Evolutionary conservation across 2,329 filamentous ascomycete species (phyloP).

Genomic region (Monosporascus sp.): DNA sequence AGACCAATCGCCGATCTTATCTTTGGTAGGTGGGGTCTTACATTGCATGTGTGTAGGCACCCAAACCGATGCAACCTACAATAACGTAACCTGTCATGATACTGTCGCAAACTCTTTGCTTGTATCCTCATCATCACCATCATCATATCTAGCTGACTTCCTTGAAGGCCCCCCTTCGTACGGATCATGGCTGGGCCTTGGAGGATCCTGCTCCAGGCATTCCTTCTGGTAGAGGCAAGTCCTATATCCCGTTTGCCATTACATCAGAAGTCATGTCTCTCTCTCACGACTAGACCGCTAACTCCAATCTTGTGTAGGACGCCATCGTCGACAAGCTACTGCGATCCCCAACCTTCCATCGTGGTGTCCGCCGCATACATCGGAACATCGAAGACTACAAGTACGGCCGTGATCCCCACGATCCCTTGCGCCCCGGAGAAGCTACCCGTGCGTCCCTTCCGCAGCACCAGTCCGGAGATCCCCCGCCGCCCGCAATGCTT

Average conservation of each 20-base stretch:
- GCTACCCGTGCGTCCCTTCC: constrained; percentile 38
- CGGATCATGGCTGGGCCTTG: not conserved
- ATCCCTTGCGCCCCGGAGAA: constrained; percentile 46
- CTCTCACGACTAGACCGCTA: not conserved
- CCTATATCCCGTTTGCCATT: not conserved
- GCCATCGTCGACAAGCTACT: constrained; percentile 35
- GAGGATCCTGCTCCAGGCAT: not conserved
- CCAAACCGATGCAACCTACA: too few species aligned
- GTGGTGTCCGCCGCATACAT: constrained; percentile 47
- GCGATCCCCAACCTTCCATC: constrained; percentile 45
- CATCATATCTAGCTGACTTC: not conserved
- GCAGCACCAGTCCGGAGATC: not conserved
- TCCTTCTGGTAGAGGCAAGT: not conserved
- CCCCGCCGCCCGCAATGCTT: not conserved
- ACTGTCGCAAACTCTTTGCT: not conserved
- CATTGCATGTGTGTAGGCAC: too few species aligned
- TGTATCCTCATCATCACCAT: too few species aligned
- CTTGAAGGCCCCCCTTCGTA: too few species aligned
- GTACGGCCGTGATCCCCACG: constrained; percentile 44
- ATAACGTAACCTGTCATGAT: too few species aligned
- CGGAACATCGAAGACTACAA: constrained; percentile 41
- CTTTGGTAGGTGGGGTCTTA: too few species aligned
- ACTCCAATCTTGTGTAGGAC: not conserved
- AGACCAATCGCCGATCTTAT: too few species aligned
- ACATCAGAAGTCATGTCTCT: not conserved